phyloP scores from a whole-genome alignment of 164 flowering plant species.

The Vitis vinifera region ASM3070453v1 NC_081811.1:27679501-27680000 shows the following conservation, averaged over 20 bases:
- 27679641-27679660: constrained; percentile 7
- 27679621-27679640: constrained; percentile 12
- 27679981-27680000: too few relatives aligned
- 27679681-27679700: too few relatives aligned
- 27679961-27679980: too few relatives aligned
- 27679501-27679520: constrained; percentile 52
- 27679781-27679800: too few relatives aligned
- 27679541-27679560: constrained; percentile 61
- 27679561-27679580: constrained; percentile 51
- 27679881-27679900: constrained; percentile 1
- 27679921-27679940: background rate
- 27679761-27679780: too few relatives aligned
- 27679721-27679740: constrained; percentile 1
- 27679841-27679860: too few relatives aligned
- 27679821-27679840: too few relatives aligned
- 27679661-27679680: too few relatives aligned
- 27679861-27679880: too few relatives aligned
- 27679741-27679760: background rate
- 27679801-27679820: too few relatives aligned
- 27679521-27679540: constrained; percentile 67
- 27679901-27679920: background rate
- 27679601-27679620: constrained; percentile 9
- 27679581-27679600: constrained; percentile 19
- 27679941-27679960: too few relatives aligned
- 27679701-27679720: too few relatives aligned